A percentile compares a stretch with the other conserved stretches of the same genome.
Conservation (phyloP, 106 monocot genomes). For the Vanilla planifolia region DNA sequence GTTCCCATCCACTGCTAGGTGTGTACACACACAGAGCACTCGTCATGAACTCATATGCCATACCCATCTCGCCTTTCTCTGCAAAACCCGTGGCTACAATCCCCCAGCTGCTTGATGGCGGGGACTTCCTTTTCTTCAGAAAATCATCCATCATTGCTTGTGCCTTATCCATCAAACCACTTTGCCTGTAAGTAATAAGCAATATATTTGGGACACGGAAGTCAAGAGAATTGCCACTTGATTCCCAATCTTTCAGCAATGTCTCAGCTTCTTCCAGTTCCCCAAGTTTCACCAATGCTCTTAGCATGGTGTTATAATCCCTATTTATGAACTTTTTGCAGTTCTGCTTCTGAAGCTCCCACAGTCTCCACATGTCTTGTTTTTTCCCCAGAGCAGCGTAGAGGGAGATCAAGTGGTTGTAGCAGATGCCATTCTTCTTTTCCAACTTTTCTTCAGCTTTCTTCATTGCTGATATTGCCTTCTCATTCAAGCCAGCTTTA, state of each 20-base stretch:
- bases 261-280: constrained; percentile 56
- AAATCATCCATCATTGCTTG: constrained; percentile 51
- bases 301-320: constrained; percentile 67
- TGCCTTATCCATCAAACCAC: constrained; percentile 64
- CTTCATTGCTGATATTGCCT: constrained; percentile 39
- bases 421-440: constrained; percentile 31
- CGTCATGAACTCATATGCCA: constrained; percentile 53
- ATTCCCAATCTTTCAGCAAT: constrained; percentile 67
- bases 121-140: constrained; percentile 42
- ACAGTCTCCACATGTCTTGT: constrained; percentile 49
- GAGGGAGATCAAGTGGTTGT: constrained; percentile 64
- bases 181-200: constrained; percentile 40
- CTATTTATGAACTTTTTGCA: constrained; percentile 42
- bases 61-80: constrained; percentile 37
- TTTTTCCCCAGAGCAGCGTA: constrained; percentile 44
- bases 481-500: constrained; percentile 34
- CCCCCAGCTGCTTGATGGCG: constrained; percentile 55
- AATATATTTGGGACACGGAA: constrained; percentile 66
- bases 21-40: constrained; percentile 50
- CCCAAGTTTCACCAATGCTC: constrained; percentile 50
- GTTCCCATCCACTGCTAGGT: constrained; percentile 44
- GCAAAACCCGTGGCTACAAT: constrained; percentile 55
- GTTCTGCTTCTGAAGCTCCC: constrained; percentile 57
- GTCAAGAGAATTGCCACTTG: constrained; percentile 44
- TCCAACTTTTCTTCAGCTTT: constrained; percentile 61